Evolutionary conservation across 192 early-diverging fungal genomes (phyloP).

Genomic region (Coemansia biformis): DNA sequence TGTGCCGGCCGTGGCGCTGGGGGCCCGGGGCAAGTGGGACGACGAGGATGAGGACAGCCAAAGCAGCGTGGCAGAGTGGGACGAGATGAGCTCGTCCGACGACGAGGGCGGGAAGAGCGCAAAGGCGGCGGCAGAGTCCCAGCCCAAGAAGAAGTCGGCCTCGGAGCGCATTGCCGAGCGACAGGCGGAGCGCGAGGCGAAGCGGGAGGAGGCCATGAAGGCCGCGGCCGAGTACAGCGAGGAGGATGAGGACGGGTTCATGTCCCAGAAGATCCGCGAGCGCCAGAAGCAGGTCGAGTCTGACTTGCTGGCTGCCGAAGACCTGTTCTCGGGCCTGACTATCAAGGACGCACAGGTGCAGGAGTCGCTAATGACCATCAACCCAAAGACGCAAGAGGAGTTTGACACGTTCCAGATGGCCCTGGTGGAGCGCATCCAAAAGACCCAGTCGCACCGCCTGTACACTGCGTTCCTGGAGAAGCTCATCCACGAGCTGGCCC

Average conservation of each 20-base stretch:
- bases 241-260: constrained; percentile 50
- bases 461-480: constrained; percentile 60
- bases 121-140: constrained; percentile 21
- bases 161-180: constrained; percentile 61
- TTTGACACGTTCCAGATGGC: constrained; percentile 60
- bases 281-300: constrained; percentile 57
- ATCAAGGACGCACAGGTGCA: constrained; percentile 44
- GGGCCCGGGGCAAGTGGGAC: constrained; percentile 50
- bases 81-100: constrained; percentile 53
- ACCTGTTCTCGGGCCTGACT: constrained; percentile 60
- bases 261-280: constrained; percentile 48
- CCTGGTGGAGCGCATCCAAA: constrained; percentile 58
- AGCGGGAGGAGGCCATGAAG: constrained; percentile 48
- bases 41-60: constrained; percentile 62
- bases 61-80: constrained; percentile 60
- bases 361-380: constrained; percentile 37
- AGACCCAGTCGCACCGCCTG: constrained; percentile 34
- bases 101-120: constrained; percentile 35
- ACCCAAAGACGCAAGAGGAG: constrained; percentile 63
- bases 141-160: constrained; percentile 50
- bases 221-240: constrained; percentile 33
- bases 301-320: constrained; percentile 58
- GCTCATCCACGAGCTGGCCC: constrained; percentile 60
- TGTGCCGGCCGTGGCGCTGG: background rate
- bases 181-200: constrained; percentile 39